phyloP scores from a whole-genome alignment of 495 filamentous ascomycete species.

The Penicillium antarcticum region DNA sequence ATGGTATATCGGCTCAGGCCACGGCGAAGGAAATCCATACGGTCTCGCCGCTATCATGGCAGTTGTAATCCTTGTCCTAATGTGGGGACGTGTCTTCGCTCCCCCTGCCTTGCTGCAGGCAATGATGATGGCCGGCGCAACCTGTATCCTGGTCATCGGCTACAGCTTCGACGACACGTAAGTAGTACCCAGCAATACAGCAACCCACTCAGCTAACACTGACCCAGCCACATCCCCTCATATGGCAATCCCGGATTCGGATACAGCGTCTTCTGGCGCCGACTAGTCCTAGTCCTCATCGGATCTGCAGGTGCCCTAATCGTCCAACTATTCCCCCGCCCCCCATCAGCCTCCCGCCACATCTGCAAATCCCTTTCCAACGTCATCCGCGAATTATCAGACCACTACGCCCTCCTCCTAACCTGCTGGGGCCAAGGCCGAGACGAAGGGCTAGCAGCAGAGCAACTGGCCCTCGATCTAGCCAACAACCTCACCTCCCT shows the following conservation, averaged over 20 bases:
- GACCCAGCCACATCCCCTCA: conserved; percentile 27
- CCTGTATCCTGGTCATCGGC: conserved; percentile 38
- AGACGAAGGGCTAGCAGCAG: conserved; percentile 25
- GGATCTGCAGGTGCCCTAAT: conserved; percentile 36
- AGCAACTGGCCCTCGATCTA: conserved; percentile 33
- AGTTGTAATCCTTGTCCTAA: conserved; percentile 27
- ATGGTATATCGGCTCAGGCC: conserved; percentile 47
- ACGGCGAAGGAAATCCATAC: conserved; percentile 40
- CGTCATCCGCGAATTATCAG: conserved; percentile 33
- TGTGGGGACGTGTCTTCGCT: conserved; percentile 38
- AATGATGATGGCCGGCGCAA: conserved; percentile 39
- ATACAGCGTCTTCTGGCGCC: conserved; percentile 45
- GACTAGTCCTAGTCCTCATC: conserved; percentile 39
- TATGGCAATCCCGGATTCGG: conserved; percentile 44
- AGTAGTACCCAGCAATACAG: conserved; percentile 3
- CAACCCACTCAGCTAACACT: background rate
- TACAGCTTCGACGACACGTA: conserved; percentile 40
- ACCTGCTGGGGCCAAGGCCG: conserved; percentile 36
- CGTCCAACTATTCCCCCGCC: conserved; percentile 41
- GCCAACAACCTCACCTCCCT: conserved; percentile 28
- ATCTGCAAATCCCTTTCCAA: conserved; percentile 40
- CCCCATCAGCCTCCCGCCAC: conserved; percentile 40
- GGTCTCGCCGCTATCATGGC: conserved; percentile 37
- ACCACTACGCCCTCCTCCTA: conserved; percentile 45
- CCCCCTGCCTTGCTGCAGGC: conserved; percentile 28